A percentile compares a stretch with the other conserved stretches of the same genome.
Conservation (phyloP, 345 rosid genomes). For the Carallia pectinifolia region DNA sequence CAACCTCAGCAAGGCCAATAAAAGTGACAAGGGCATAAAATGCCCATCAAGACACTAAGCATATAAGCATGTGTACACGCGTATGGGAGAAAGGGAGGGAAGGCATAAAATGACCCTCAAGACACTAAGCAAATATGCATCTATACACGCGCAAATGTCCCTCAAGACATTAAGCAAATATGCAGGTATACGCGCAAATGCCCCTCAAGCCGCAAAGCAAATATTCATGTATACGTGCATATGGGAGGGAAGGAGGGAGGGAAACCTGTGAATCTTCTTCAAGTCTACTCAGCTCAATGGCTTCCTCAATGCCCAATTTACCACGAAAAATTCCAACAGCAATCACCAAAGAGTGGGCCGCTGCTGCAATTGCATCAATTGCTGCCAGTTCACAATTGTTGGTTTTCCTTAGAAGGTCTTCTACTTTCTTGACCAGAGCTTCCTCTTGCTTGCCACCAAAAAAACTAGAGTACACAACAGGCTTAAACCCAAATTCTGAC, state of each 20-base stretch:
- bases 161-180: too few relatives aligned
- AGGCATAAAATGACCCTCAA: too few relatives aligned
- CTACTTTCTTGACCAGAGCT: conserved; percentile 65
- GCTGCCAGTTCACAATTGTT: conserved; percentile 82
- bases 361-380: conserved; percentile 83
- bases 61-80: not conserved
- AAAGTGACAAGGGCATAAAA: not conserved
- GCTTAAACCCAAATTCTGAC: conserved; percentile 77
- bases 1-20: conserved; percentile 7
- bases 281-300: conserved; percentile 78
- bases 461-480: conserved; percentile 67
- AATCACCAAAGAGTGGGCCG: conserved; percentile 76
- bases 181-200: too few relatives aligned
- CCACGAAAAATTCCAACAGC: conserved; percentile 66
- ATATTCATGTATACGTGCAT: too few relatives aligned
- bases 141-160: too few relatives aligned
- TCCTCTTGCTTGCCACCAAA: conserved; percentile 91
- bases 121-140: too few relatives aligned
- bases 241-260: too few relatives aligned
- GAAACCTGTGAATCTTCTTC: conserved; percentile 96
- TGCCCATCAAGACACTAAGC: not conserved
- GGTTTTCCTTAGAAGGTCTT: conserved; percentile 54
- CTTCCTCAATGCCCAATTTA: conserved; percentile 79
- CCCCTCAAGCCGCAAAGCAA: too few relatives aligned
- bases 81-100: not conserved